Base-by-base conservation (phyloP, 495 filamentous ascomycete genomes). In the Penicillium lagena region DNA sequence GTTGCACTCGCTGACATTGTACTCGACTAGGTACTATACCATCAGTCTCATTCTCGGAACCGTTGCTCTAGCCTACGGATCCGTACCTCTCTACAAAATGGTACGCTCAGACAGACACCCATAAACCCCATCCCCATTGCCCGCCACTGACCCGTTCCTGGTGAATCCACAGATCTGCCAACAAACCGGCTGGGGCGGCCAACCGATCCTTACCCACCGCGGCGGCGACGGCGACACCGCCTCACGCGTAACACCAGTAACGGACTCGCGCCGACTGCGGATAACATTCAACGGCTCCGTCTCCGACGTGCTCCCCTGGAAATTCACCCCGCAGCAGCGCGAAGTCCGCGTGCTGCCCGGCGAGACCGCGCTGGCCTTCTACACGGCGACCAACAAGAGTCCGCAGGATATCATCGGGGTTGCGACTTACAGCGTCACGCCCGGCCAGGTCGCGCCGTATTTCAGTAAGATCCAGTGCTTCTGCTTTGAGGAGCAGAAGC, bases 391-490 rank as follows among this genome's bases (percentile, higher is more conserved):
- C 35, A 99, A 99, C 66, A 82, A 81, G 49, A 85, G 85, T 55
- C 77, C 83, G 29, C 74, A 85, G 49, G 93, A 97, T 68, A 96
- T 99, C 50, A 96, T 99, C 56, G 94, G 94, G 35, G 88, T 99
- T 17, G 94, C 94, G 33, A 99, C 94, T 9, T 99, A 99, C 63
- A 89, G 85, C 62, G 94, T 99, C 39, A 96, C 89, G 9, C 94
- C 94, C 8, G 91, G 80, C 10, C 94, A 97, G 71, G 88, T 95
- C 27, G 91, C 94, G 27, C 91, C 88, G 4, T 99, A 99, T 60
- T 99, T 99, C 64, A 89, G 85, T 76, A 99, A 99, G 77, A 99
- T 99, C 41, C 94, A 99, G 68, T 99, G 94, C 56, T 99, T 99
- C 67, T 99, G 94, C 63, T 99, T 99, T 60, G 94, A 99, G 74